A percentile compares a stretch with the other conserved stretches of the same genome.
phyloP scores from a whole-genome alignment of 768 basidiomycete genomes.

The Lentinus tigrinus region DNA sequence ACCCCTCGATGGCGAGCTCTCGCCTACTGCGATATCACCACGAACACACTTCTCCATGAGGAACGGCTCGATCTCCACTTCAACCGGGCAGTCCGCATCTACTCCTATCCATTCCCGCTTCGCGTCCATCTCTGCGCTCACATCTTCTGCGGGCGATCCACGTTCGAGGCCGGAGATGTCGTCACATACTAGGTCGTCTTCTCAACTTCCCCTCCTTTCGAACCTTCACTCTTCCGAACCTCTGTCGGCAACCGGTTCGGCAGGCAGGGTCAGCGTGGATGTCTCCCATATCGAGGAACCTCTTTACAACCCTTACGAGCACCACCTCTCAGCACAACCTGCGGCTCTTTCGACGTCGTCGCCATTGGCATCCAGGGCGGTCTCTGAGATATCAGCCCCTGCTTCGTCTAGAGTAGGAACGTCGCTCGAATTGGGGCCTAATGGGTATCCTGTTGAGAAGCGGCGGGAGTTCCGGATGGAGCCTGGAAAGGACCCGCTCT shows the following conservation, averaged over 20 bases:
- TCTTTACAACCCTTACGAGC: not conserved
- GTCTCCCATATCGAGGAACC: not conserved
- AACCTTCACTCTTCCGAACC: not conserved
- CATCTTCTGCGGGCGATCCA: no score
- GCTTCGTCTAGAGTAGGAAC: not conserved
- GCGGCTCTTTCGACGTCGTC: not conserved
- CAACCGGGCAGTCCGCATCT: no score
- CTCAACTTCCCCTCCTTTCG: not conserved
- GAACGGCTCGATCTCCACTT: no score
- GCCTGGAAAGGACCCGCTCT: not conserved
- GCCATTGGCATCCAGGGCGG: not conserved
- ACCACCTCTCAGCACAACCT: not conserved
- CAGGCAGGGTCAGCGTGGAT: not conserved
- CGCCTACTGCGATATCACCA: no score
- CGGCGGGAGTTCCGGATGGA: not conserved
- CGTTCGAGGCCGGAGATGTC: no score
- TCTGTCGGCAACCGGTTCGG: not conserved
- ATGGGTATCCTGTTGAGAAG: not conserved
- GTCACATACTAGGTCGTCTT: no score
- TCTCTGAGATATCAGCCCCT: not conserved
- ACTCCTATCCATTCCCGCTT: no score
- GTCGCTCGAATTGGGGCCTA: not conserved
- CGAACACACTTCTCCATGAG: no score
- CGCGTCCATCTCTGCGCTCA: no score
- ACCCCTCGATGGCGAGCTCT: no score